These are phyloP conservation scores for Meripilus lineatus DNA, from an alignment of 1,284 basidiomycete genomes.

Conservation along the genomic window DNA sequence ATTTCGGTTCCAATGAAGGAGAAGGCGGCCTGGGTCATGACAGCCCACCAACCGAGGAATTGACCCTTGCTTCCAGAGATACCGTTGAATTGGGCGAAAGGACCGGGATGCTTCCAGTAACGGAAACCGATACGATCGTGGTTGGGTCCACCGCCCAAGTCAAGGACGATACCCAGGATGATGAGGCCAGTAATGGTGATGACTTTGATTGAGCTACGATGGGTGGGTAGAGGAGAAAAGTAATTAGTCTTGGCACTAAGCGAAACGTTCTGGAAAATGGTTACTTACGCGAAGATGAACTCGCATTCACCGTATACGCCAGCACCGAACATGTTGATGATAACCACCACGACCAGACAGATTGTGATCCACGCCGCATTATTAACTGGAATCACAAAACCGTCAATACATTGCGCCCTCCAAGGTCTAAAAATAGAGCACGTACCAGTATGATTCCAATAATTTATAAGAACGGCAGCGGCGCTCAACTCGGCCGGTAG, in stretches of 20 bases:
- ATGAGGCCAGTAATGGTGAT: constrained; percentile 46
- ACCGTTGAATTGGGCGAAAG: constrained; percentile 41
- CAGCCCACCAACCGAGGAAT: constrained; percentile 51
- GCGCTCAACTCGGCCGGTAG: constrained; percentile 62
- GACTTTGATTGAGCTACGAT: constrained; percentile 52
- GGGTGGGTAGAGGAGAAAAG: too few relatives aligned
- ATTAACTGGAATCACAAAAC: constrained; percentile 27
- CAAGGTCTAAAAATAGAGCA: background rate
- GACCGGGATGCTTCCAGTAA: constrained; percentile 51
- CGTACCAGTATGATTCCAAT: constrained; percentile 40
- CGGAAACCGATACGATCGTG: constrained; percentile 48
- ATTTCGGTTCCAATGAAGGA: constrained; percentile 76
- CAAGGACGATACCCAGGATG: constrained; percentile 55
- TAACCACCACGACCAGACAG: constrained; percentile 55
- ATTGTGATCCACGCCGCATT: constrained; percentile 63
- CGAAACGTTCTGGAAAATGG: background rate
- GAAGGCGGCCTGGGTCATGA: constrained; percentile 62
- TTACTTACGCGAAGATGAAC: constrained; percentile 44
- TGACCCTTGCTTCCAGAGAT: constrained; percentile 44
- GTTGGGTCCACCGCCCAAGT: constrained; percentile 54
- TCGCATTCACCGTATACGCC: constrained; percentile 52
- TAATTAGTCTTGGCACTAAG: too few relatives aligned
- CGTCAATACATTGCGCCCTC: background rate
- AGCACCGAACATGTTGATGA: constrained; percentile 63
- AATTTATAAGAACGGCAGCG: constrained; percentile 59